A percentile compares a stretch with the other conserved stretches of the same genome.
phyloP scores from a whole-genome alignment of 2,329 filamentous ascomycete species.

The Pseudocercospora eumusae region DNA sequence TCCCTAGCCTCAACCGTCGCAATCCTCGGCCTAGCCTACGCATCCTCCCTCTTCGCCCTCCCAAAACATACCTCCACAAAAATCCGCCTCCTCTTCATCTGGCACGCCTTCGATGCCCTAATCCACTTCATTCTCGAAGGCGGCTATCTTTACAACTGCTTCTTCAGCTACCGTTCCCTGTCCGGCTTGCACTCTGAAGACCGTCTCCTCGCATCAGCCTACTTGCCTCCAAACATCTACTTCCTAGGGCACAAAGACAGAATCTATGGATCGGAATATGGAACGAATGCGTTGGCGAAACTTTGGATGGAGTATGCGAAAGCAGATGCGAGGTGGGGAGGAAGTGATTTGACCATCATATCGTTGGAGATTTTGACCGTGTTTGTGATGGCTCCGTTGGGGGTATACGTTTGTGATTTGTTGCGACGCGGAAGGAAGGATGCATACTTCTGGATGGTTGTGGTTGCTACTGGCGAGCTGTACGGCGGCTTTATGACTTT shows the following conservation, averaged over 20 bases:
- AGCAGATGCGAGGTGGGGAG: conserved; percentile 63
- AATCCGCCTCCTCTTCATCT: conserved; percentile 80
- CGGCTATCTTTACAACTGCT: conserved; percentile 89
- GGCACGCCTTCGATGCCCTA: conserved; percentile 90
- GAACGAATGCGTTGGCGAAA: conserved; percentile 53
- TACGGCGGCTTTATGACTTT: conserved; percentile 69
- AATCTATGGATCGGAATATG: conserved; percentile 63
- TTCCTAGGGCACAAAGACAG: conserved; percentile 58
- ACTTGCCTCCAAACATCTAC: conserved; percentile 51
- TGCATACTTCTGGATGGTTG: conserved; percentile 59
- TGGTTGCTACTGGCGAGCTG: conserved; percentile 63
- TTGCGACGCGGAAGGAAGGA: conserved; percentile 40
- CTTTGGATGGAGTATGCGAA: conserved; percentile 69
- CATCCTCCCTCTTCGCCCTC: conserved; percentile 52
- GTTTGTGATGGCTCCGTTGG: conserved; percentile 59
- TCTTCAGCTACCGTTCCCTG: conserved; percentile 66
- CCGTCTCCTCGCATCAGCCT: conserved; percentile 38
- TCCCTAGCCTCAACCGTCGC: conserved; percentile 58
- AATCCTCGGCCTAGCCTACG: conserved; percentile 57
- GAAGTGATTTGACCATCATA: conserved; percentile 60
- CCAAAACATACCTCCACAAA: conserved; percentile 54
- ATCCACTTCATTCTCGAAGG: conserved; percentile 92
- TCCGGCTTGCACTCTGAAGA: conserved; percentile 8
- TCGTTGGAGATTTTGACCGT: conserved; percentile 64
- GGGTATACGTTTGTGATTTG: conserved; percentile 58